phyloP scores from a whole-genome alignment of 2,329 filamentous ascomycete species.

The Xylariaceae sp. region DNA sequence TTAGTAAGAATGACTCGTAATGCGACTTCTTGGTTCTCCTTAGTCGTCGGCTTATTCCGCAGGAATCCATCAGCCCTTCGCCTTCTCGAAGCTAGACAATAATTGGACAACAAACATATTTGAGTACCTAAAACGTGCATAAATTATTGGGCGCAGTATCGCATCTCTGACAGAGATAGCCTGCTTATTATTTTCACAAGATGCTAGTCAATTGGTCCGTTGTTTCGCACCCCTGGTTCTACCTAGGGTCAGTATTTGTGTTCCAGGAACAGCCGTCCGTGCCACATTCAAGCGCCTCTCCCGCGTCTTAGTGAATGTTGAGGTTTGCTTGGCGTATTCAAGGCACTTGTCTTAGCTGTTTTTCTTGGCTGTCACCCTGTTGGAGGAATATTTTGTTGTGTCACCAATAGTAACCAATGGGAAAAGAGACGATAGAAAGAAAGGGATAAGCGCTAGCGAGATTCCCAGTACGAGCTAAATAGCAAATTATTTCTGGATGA shows the following conservation, averaged over 20 bases:
- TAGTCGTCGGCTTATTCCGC: slow-evolving; percentile 10
- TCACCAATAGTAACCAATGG: too few species aligned
- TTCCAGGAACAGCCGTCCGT: slow-evolving; percentile 23
- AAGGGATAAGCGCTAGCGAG: too few species aligned
- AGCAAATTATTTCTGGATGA: not conserved
- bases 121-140: slow-evolving; percentile 10
- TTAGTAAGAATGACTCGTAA: slow-evolving; percentile 12
- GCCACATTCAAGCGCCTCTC: slow-evolving; percentile 9
- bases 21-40: not conserved
- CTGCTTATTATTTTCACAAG: not conserved
- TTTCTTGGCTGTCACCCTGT: not conserved
- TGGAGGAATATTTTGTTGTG: not conserved
- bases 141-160: slow-evolving; percentile 8
- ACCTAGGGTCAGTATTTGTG: slow-evolving; percentile 6
- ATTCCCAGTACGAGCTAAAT: too few species aligned
- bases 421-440: too few species aligned
- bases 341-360: too few species aligned
- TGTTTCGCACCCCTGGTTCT: slow-evolving; percentile 5
- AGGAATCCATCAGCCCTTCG: not conserved
- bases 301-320: not conserved
- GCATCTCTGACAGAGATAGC: not conserved
- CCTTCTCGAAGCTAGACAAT: not conserved
- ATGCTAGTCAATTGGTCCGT: not conserved
- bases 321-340: too few species aligned
- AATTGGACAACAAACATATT: not conserved